Percentiles rank a stretch among this genome's conserved stretches.
These are phyloP conservation scores for Picea abies DNA, from an alignment of 83 land plant species.

Conservation along the genomic window DNA sequence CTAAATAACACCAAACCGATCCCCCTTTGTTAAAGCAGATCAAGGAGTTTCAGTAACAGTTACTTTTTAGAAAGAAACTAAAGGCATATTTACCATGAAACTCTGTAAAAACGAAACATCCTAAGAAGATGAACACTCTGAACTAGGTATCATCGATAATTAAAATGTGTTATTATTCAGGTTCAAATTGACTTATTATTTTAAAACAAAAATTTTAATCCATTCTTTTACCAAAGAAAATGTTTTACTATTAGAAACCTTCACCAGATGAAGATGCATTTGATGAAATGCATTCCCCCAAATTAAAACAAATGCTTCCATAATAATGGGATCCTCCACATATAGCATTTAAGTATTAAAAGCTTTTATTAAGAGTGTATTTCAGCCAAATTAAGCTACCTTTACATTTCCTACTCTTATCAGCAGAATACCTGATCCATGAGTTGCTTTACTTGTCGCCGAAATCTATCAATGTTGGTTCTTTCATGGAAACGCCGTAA, in stretches of 20 bases:
- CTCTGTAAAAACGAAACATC: too few species aligned
- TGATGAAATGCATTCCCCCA: not conserved
- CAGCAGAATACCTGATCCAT: constrained; percentile 73
- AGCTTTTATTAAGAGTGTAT: too few species aligned
- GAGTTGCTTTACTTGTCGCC: constrained; percentile 71
- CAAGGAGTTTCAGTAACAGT: too few species aligned
- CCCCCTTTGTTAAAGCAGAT: too few species aligned
- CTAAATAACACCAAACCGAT: too few species aligned
- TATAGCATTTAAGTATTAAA: not conserved
- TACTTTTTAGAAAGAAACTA: too few species aligned
- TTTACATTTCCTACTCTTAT: not conserved
- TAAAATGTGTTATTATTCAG: too few species aligned
- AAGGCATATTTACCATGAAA: too few species aligned
- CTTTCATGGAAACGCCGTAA: constrained; percentile 65
- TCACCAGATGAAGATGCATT: not conserved
- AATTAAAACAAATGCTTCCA: not conserved
- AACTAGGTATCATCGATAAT: too few species aligned
- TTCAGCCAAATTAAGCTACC: not conserved
- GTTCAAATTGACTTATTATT: too few species aligned
- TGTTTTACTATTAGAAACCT: not conserved
- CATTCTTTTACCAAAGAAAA: not conserved
- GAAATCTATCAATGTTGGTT: constrained; percentile 54
- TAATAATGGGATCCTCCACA: not conserved
- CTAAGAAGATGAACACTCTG: too few species aligned
- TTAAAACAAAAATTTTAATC: too few species aligned